Conservation (phyloP, 495 filamentous ascomycete genomes). For the Delitschia confertaspora region DNA sequence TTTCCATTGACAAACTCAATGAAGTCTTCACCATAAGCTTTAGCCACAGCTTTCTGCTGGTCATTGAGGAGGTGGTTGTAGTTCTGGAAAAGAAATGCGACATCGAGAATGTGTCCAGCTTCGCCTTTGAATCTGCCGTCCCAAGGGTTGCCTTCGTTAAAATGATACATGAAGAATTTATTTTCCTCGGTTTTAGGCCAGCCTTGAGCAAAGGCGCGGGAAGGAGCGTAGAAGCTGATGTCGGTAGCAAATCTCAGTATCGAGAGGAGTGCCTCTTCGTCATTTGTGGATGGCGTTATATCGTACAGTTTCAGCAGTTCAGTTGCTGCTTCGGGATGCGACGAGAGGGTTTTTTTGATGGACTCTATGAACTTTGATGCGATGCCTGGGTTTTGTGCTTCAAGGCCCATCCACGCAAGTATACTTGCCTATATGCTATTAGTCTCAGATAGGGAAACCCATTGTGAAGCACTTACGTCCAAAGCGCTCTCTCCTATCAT, state of each 20-base stretch:
- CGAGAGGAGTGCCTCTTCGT: conserved; percentile 15
- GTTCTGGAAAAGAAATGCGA: conserved; percentile 43
- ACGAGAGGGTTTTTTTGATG: conserved; percentile 11
- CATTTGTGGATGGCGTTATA: conserved; percentile 10
- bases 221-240: conserved; percentile 22
- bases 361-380: conserved; percentile 28
- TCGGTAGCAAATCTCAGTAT: conserved; percentile 22
- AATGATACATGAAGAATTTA: conserved; percentile 41
- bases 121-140: conserved; percentile 40
- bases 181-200: conserved; percentile 16
- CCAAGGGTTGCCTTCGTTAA: conserved; percentile 45
- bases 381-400: conserved; percentile 16
- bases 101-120: conserved; percentile 41
- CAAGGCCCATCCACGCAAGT: conserved; percentile 17
- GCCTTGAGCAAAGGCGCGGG: conserved; percentile 21
- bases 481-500: conserved; percentile 24
- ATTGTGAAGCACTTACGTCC: conserved; percentile 11
- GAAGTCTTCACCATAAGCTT: conserved; percentile 17
- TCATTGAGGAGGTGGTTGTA: conserved; percentile 35
- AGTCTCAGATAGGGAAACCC: neutral
- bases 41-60: conserved; percentile 16
- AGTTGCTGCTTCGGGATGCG: conserved; percentile 6
- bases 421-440: conserved; percentile 17
- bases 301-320: conserved; percentile 12
- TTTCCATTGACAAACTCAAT: conserved; percentile 19